Percentiles rank a stretch among this genome's conserved stretches.
phyloP scores from a whole-genome alignment of 2,329 filamentous ascomycete species.

The Verticillium alfalfae region DNA sequence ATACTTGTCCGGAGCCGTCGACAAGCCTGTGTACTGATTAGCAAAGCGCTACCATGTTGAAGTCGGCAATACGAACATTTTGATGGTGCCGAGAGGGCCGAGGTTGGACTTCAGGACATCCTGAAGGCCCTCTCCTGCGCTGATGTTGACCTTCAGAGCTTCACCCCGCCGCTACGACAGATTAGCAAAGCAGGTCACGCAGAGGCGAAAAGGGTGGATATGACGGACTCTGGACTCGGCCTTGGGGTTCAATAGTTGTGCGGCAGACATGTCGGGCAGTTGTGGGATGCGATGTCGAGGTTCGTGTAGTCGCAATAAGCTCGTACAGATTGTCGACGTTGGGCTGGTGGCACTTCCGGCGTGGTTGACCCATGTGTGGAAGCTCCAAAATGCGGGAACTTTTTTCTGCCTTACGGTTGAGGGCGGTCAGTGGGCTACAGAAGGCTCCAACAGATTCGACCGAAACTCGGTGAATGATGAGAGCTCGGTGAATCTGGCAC shows the following conservation, averaged over 20 bases:
- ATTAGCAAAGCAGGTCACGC: constrained; percentile 29
- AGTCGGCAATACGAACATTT: constrained; percentile 60
- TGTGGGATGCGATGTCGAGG: background rate
- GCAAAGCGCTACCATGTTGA: constrained; percentile 9
- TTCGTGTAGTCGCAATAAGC: background rate
- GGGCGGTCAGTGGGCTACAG: constrained; percentile 1
- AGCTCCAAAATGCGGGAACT: constrained; percentile 5
- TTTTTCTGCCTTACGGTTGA: constrained; percentile 3
- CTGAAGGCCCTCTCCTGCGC: constrained; percentile 84
- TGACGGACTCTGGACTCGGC: constrained; percentile 85
- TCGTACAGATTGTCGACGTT: background rate
- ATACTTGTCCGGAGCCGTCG: constrained; percentile 64
- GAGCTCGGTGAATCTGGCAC: background rate
- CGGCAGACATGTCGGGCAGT: constrained; percentile 73
- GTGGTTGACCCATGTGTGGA: background rate
- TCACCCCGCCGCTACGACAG: constrained; percentile 78
- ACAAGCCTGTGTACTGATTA: constrained; percentile 48
- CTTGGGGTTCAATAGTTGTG: constrained; percentile 97
- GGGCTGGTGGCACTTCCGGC: background rate
- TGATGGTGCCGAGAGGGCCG: constrained; percentile 88
- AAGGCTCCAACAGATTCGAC: background rate
- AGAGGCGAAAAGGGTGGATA: constrained; percentile 19
- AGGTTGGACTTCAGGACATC: constrained; percentile 96
- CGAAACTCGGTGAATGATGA: background rate
- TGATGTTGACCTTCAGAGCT: constrained; percentile 95